Conservation (phyloP, 177 flowering plant genomes). For the Vitis hybrid region DNA sequence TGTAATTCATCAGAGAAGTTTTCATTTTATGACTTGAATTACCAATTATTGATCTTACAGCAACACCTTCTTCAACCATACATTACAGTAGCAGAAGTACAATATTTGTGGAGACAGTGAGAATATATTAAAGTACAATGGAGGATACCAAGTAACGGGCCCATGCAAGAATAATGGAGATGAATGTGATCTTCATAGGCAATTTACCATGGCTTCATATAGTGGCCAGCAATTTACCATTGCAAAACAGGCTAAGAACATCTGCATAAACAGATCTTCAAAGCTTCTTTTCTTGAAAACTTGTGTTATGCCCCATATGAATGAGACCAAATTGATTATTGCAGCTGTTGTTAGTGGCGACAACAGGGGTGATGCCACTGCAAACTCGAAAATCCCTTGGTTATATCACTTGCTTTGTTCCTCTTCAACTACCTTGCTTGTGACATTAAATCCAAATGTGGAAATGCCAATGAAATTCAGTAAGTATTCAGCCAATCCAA, state of each 20-base stretch:
- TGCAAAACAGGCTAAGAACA: neutral
- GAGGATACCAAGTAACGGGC: no score
- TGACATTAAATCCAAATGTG: constrained; percentile 19
- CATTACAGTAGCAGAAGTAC: no score
- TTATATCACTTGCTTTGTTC: neutral
- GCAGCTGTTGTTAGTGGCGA: neutral
- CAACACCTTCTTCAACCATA: no score
- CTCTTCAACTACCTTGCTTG: constrained; percentile 29
- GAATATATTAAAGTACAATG: no score
- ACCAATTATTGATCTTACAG: no score
- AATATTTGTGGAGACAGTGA: no score
- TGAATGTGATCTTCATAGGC: no score
- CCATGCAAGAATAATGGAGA: no score
- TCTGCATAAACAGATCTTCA: neutral
- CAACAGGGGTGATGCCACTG: neutral
- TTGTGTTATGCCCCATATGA: neutral
- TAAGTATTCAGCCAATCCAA: constrained; percentile 17
- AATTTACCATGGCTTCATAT: no score
- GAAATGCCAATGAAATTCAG: constrained; percentile 21
- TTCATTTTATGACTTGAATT: no score
- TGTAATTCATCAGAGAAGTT: no score
- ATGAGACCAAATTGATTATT: neutral
- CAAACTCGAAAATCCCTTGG: neutral
- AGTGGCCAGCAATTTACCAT: neutral
- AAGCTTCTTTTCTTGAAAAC: neutral